A percentile compares a stretch with the other conserved stretches of the same genome.
Conservation (phyloP, 371 early-diverging fungal species). For the Cokeromyces recurvatus region DNA sequence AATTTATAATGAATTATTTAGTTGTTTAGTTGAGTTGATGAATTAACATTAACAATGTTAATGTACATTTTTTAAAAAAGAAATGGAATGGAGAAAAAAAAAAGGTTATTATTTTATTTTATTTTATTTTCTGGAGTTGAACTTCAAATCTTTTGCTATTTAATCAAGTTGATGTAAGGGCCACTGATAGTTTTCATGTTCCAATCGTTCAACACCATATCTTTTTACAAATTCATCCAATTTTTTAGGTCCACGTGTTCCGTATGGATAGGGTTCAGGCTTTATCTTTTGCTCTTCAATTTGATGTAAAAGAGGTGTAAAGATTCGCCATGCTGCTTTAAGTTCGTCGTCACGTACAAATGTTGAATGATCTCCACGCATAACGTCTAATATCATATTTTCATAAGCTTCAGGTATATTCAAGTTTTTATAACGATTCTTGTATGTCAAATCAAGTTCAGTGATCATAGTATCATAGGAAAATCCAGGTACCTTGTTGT, state of each 20-base stretch:
- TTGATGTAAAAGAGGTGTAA: constrained; percentile 89
- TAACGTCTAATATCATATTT: constrained; percentile 82
- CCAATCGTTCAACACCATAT: constrained; percentile 45
- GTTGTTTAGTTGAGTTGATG: too few species aligned
- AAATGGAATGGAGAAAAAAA: too few species aligned
- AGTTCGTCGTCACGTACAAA: constrained; percentile 97
- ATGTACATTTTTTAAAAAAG: too few species aligned
- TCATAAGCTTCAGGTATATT: constrained; percentile 97
- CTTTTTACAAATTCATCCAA: constrained; percentile 67
- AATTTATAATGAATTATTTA: too few species aligned
- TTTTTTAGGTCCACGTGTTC: constrained; percentile 82
- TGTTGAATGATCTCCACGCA: constrained; percentile 91
- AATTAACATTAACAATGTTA: too few species aligned
- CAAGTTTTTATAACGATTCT: constrained; percentile 73
- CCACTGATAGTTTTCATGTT: constrained; percentile 18
- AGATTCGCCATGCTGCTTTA: constrained; percentile 94
- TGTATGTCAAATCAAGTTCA: constrained; percentile 91
- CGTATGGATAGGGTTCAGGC: constrained; percentile 82
- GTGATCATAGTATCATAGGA: constrained; percentile 66
- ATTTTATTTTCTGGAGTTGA: too few species aligned
- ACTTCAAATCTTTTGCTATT: too few species aligned
- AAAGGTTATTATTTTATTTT: too few species aligned
- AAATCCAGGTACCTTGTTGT: constrained; percentile 87
- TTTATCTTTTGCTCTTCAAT: constrained; percentile 71
- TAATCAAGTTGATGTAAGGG: constrained; percentile 15